A percentile compares a stretch with the other conserved stretches of the same genome.
Evolutionary conservation across 2,329 filamentous ascomycete species (phyloP).

Genomic region (Cryphonectria japonica): DNA sequence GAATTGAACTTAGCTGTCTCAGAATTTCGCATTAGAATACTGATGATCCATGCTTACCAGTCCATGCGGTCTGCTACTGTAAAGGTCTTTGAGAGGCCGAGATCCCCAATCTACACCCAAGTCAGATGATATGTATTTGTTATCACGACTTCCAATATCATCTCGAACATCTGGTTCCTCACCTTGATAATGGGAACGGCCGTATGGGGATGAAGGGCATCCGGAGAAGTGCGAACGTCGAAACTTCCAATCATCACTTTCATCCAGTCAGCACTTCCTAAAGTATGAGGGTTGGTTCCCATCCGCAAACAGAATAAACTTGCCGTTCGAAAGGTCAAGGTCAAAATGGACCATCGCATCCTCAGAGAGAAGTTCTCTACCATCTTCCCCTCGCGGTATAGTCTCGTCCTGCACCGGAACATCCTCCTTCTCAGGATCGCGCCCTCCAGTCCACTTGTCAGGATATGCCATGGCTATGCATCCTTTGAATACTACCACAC

Average conservation of each 20-base stretch:
- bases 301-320: neutral
- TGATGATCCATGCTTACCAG: neutral
- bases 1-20: neutral
- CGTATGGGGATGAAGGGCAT: neutral
- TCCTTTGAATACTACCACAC: neutral
- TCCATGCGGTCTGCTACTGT: neutral
- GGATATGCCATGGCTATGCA: neutral
- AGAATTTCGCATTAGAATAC: neutral
- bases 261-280: neutral
- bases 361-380: neutral
- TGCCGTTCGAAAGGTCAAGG: neutral
- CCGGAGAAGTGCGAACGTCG: neutral
- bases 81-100: neutral
- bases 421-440: neutral
- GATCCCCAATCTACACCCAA: neutral
- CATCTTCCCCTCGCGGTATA: neutral
- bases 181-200: neutral
- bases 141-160: neutral
- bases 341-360: neutral
- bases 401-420: neutral
- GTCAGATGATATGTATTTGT: neutral
- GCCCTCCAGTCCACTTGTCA: neutral
- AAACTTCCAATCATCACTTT: neutral
- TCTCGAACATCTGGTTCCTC: neutral
- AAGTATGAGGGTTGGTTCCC: no score